Conservation (phyloP, 2,329 filamentous ascomycete species). For the Apiospora sp. region DNA sequence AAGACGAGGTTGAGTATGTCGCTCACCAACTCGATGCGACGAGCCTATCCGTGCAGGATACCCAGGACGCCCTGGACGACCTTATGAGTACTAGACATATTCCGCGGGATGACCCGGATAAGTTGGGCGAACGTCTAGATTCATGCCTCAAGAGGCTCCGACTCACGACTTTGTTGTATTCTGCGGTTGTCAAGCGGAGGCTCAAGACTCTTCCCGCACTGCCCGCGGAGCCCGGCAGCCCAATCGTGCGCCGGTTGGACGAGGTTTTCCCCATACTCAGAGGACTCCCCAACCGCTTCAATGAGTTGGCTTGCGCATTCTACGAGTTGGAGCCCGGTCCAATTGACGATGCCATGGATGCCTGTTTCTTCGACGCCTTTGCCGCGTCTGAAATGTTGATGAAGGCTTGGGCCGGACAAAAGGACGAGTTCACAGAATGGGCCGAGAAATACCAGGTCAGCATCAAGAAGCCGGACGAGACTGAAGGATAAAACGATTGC, state of each 20-base stretch:
- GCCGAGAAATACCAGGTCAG: slow-evolving; percentile 64
- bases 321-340: slow-evolving; percentile 71
- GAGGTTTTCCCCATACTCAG: slow-evolving; percentile 63
- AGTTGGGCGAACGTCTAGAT: slow-evolving; percentile 71
- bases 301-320: slow-evolving; percentile 75
- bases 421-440: slow-evolving; percentile 84
- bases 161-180: slow-evolving; percentile 72
- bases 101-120: slow-evolving; percentile 68
- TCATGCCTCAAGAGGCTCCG: slow-evolving; percentile 70
- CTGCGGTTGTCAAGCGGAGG: slow-evolving; percentile 73
- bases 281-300: slow-evolving; percentile 70
- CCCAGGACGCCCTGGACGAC: slow-evolving; percentile 70
- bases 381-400: slow-evolving; percentile 62
- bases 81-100: slow-evolving; percentile 72
- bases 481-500: neutral
- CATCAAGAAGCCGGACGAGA: slow-evolving; percentile 54
- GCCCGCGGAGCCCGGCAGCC: slow-evolving; percentile 42
- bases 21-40: slow-evolving; percentile 42
- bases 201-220: slow-evolving; percentile 65
- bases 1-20: slow-evolving; percentile 53
- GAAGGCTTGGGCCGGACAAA: slow-evolving; percentile 67
- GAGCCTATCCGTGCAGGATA: slow-evolving; percentile 58
- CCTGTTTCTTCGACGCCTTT: slow-evolving; percentile 68
- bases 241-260: slow-evolving; percentile 58
- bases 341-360: slow-evolving; percentile 66